Evolutionary conservation across 331 rosid species (phyloP).

Genomic region (Malus hybrid): DNA sequence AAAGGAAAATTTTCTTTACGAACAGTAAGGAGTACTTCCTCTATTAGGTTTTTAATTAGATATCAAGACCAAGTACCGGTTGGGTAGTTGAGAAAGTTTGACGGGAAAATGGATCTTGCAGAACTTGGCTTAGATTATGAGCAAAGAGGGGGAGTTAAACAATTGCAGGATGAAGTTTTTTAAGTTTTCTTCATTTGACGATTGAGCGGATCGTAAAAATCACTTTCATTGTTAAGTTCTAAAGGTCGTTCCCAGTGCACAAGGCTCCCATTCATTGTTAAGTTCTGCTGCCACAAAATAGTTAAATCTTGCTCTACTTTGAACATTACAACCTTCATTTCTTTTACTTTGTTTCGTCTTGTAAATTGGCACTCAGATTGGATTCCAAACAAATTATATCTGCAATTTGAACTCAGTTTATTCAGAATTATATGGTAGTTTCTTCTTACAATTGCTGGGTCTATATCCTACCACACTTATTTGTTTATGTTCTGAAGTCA

Average conservation of each 20-base stretch:
- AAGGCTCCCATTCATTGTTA: no score
- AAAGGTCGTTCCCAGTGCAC: no score
- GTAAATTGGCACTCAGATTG: not conserved
- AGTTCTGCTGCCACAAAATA: not conserved
- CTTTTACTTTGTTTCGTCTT: not conserved
- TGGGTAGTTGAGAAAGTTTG: not conserved
- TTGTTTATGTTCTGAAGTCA: no score
- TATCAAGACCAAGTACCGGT: conserved; percentile 4
- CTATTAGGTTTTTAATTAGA: conserved; percentile 11
- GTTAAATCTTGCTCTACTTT: not conserved
- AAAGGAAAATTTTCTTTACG: not conserved
- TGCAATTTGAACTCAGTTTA: not conserved
- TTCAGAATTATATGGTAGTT: no score
- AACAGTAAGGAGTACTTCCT: not conserved
- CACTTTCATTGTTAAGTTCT: not conserved
- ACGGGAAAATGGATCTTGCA: not conserved
- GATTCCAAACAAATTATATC: not conserved
- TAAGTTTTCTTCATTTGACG: not conserved
- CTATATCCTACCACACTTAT: no score
- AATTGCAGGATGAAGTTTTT: not conserved
- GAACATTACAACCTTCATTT: not conserved
- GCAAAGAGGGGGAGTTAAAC: not conserved
- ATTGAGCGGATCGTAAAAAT: not conserved
- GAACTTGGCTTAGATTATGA: not conserved
- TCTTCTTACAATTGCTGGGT: no score